Conservation (phyloP, 225 moss, liverwort and hornwort species). For the Bryoerythrophyllum caledonicum region DNA sequence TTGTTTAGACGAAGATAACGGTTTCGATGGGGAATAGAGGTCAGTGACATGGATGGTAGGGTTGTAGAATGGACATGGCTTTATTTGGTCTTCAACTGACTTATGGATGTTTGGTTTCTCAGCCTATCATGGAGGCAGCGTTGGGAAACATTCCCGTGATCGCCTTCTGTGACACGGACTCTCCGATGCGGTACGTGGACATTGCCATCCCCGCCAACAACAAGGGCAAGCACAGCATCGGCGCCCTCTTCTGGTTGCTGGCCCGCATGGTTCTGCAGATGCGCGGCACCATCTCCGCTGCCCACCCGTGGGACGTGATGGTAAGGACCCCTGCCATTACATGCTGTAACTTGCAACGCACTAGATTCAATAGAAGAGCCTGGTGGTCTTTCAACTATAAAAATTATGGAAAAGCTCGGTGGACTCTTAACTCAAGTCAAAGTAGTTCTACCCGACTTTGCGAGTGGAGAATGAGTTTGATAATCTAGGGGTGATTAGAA, state of each 20-base stretch:
- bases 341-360: neutral
- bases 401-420: too few species aligned
- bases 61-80: neutral
- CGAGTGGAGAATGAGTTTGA: too few species aligned
- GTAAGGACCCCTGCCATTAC: neutral
- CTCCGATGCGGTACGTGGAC: constrained; percentile 43
- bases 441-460: too few species aligned
- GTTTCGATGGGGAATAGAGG: neutral
- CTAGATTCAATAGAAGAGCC: too few species aligned
- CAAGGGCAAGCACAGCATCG: constrained; percentile 51
- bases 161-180: constrained; percentile 45
- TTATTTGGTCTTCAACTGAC: neutral
- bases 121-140: constrained; percentile 52
- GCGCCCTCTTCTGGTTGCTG: constrained; percentile 43
- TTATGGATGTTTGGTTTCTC: neutral
- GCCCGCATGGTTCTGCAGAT: constrained; percentile 49
- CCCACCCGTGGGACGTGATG: constrained; percentile 48
- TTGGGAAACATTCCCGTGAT: constrained; percentile 47
- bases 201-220: constrained; percentile 44
- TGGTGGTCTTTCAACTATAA: too few species aligned
- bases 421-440: too few species aligned
- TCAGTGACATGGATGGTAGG: neutral
- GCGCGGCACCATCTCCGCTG: constrained; percentile 43
- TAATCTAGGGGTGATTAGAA: too few species aligned
- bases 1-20: neutral